Percentiles rank a stretch among this genome's conserved stretches.
Evolutionary conservation across 495 filamentous ascomycete species (phyloP).

Genomic region (Neurospora sp.): DNA sequence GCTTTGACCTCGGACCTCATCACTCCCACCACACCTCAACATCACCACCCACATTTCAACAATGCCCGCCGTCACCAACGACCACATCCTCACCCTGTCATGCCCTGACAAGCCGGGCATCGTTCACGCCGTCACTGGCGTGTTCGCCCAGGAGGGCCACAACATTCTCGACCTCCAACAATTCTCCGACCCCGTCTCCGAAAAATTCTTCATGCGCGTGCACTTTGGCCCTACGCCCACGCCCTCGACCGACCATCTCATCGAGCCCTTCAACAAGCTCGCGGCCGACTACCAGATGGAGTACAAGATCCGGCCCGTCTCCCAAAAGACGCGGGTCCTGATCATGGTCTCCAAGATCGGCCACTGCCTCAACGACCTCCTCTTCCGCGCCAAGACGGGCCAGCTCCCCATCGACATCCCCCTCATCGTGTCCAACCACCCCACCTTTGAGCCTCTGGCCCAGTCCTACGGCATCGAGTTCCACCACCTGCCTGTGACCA

Average conservation of each 20-base stretch:
- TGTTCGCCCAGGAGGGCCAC: conserved; percentile 53
- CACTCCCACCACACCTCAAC: no score
- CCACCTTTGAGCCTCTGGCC: conserved; percentile 56
- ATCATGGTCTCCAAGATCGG: conserved; percentile 79
- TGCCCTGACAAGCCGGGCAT: conserved; percentile 68
- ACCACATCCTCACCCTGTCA: conserved; percentile 64
- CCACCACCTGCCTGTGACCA: conserved; percentile 60
- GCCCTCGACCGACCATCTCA: conserved; percentile 32
- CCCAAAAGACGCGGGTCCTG: conserved; percentile 55
- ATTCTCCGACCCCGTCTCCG: conserved; percentile 53
- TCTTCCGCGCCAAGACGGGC: conserved; percentile 55
- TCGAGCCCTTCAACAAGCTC: conserved; percentile 42
- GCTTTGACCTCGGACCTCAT: no score
- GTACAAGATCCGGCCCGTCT: conserved; percentile 50
- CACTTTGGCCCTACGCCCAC: conserved; percentile 47
- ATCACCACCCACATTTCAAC: conserved; percentile 10
- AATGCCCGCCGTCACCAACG: conserved; percentile 21
- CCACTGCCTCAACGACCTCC: conserved; percentile 70
- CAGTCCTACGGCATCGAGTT: conserved; percentile 62
- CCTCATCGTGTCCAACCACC: conserved; percentile 62
- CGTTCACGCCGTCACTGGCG: conserved; percentile 63
- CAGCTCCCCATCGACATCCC: conserved; percentile 60
- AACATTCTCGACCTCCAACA: conserved; percentile 69
- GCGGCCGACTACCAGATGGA: conserved; percentile 47
- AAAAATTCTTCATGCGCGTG: conserved; percentile 70